A percentile compares a stretch with the other conserved stretches of the same genome.
Conservation (phyloP, 805 yeast genomes). For the Candida oleophila region DNA sequence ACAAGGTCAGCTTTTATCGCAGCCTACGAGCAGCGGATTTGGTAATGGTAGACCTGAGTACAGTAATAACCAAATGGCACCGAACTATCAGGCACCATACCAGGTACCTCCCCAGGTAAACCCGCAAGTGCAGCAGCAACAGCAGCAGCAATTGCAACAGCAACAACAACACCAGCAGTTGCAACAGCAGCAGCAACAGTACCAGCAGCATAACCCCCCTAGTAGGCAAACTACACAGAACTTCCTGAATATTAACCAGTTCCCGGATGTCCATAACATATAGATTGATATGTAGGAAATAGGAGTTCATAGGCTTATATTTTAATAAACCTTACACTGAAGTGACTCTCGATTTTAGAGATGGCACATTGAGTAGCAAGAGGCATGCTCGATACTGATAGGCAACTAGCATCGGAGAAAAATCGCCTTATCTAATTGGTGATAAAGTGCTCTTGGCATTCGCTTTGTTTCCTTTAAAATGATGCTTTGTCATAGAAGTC, state of each 20-base stretch:
- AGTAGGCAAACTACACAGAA: conserved; percentile 8
- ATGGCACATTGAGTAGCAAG: no score
- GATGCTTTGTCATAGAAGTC: no score
- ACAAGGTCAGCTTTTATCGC: conserved; percentile 16
- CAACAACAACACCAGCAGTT: neutral
- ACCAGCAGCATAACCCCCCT: neutral
- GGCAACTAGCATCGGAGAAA: no score
- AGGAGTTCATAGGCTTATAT: neutral
- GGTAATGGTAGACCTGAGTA: conserved; percentile 25
- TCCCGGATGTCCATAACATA: conserved; percentile 26
- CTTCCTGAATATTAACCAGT: conserved; percentile 27
- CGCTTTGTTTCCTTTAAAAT: no score
- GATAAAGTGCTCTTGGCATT: no score
- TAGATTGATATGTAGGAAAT: conserved; percentile 6
- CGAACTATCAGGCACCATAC: neutral
- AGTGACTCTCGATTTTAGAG: no score
- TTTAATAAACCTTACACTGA: no score
- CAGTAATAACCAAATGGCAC: neutral
- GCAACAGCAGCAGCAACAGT: conserved; percentile 7
- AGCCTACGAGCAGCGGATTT: conserved; percentile 42
- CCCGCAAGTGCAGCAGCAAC: neutral
- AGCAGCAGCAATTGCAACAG: conserved; percentile 1
- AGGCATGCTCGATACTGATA: no score
- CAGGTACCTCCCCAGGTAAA: neutral
- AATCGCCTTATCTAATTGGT: no score